Base-by-base conservation (phyloP, 2,329 filamentous ascomycete species). In the Penicillium sp. region DNA sequence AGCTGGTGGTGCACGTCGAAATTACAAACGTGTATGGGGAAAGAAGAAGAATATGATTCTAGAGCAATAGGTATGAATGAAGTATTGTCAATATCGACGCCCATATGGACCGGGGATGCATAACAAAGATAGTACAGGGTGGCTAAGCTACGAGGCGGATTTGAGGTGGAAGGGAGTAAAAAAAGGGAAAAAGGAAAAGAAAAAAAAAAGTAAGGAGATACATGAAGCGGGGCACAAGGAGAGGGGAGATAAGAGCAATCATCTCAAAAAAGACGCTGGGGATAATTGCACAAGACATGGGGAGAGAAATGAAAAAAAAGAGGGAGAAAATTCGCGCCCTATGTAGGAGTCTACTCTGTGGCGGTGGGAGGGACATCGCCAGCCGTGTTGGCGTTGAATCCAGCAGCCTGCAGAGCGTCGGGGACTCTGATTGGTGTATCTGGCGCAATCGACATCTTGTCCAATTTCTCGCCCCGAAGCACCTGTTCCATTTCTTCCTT, bases 401-500 rank as follows among this genome's bases (percentile, higher is more conserved):
- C 64, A 50, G 57, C 58, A 47, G 60, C 55, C 53, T 65, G 62
- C 38, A 72, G 50, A 11, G 66, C 63, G 6, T 79, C 79, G 0
- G 88, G 88, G 12, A 91, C 69, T 62, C 86, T 84, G 66, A 90
- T 82, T 2, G 81, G 82, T 7, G 67, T 63, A 34, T 60, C 53
- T 8, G 18, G 77, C 72, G 45, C 76, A 69, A 18, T 81, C 77
- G 79, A 43, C 9, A 88, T 71, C 51, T 88, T 87, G 1, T 83
- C 76, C 34, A 98, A 74, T 64, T 86, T 85, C 72, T 96, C 89
- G 33, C 93, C 93, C 45, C 81, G 82, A 54, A 98, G 84, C 5
- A 97, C 88, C 74, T 86, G 88, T 68, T 90, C 83, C 54, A 97
- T 94, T 69, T 98, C 93, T 3, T 86, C 83, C 68, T 85, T 87